Conservation (phyloP, 2,329 filamentous ascomycete species). For the Aspergillus neotritici region DNA sequence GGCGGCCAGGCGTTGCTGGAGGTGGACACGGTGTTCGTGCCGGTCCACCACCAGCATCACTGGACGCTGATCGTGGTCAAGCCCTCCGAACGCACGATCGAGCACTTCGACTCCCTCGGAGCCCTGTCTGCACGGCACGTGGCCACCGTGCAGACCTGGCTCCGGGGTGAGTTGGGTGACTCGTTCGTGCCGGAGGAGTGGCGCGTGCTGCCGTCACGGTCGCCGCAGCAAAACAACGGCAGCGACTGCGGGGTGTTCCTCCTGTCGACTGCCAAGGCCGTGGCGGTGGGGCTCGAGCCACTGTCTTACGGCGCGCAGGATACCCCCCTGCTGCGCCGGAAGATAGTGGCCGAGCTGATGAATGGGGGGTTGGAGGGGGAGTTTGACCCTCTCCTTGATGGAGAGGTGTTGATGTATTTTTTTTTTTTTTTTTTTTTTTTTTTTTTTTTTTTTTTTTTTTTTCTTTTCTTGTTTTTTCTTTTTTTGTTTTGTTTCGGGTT, state of each 20-base stretch:
- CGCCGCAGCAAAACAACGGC: constrained; percentile 43
- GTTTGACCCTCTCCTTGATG: constrained; percentile 29
- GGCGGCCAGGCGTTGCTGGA: constrained; percentile 40
- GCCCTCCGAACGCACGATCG: constrained; percentile 39
- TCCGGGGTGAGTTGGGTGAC: constrained; percentile 37
- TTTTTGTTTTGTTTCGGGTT: not conserved
- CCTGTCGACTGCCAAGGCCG: constrained; percentile 44
- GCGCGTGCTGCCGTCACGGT: constrained; percentile 34
- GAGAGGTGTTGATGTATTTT: constrained; percentile 11
- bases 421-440: not conserved
- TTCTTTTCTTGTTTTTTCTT: constrained; percentile 1
- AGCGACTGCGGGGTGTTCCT: constrained; percentile 49
- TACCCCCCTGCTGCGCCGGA: constrained; percentile 37
- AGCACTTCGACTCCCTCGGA: constrained; percentile 45
- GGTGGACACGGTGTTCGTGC: constrained; percentile 44
- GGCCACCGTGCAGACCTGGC: constrained; percentile 36
- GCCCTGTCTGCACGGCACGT: constrained; percentile 29
- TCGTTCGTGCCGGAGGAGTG: constrained; percentile 41
- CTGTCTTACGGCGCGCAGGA: constrained; percentile 37
- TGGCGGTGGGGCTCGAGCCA: constrained; percentile 41
- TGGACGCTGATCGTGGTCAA: constrained; percentile 46
- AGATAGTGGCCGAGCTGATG: constrained; percentile 46
- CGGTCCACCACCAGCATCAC: constrained; percentile 42
- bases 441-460: constrained; percentile 2
- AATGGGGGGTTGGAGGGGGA: constrained; percentile 42